phyloP scores from a whole-genome alignment of 371 early-diverging fungal genomes.

The Apophysomyces trapeziformis region DNA sequence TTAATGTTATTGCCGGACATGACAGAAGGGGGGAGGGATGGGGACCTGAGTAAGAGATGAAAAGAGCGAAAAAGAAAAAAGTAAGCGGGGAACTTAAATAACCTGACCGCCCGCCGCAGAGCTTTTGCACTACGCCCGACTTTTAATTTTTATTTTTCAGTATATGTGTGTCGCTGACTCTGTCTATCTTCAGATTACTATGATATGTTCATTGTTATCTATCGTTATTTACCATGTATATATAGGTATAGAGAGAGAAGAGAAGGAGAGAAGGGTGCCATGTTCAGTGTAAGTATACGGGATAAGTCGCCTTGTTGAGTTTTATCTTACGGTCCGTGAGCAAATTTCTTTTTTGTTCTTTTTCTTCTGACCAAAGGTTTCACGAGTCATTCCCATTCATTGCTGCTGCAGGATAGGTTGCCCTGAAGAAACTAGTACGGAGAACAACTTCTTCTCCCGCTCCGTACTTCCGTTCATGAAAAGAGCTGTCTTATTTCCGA shows the following conservation, averaged over 20 bases:
- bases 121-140: slow-evolving; percentile 3
- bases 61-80: slow-evolving; percentile 19
- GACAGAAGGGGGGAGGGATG: slow-evolving; percentile 2
- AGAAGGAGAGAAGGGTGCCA: neutral
- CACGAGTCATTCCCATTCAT: neutral
- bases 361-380: neutral
- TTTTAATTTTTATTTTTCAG: neutral
- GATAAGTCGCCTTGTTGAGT: neutral
- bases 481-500: neutral
- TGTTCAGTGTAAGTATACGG: neutral
- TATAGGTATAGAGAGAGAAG: neutral
- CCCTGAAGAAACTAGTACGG: slow-evolving; percentile 1
- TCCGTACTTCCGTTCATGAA: slow-evolving; percentile 4
- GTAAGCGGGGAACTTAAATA: slow-evolving; percentile 6
- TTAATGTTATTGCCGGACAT: slow-evolving; percentile 83
- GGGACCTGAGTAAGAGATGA: slow-evolving; percentile 13
- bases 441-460: neutral
- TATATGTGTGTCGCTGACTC: neutral
- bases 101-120: neutral
- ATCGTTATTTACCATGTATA: neutral
- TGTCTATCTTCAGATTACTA: neutral
- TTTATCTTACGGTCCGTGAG: neutral
- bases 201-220: neutral
- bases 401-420: slow-evolving; percentile 5
- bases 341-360: neutral